Base-by-base conservation (phyloP, 2,329 filamentous ascomycete genomes). In the Fusarium sp. region DNA sequence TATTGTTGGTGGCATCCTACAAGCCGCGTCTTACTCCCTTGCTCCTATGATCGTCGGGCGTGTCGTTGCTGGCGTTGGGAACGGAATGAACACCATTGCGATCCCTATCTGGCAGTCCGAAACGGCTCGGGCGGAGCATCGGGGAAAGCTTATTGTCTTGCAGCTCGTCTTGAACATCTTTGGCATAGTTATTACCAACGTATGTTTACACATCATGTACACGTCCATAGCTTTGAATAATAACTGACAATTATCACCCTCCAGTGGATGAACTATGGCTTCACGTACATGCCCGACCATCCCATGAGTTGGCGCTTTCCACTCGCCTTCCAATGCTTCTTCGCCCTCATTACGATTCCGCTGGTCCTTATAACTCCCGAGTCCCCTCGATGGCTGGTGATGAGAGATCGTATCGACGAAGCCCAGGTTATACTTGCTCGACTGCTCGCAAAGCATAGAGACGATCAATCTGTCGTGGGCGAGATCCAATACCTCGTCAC, bases 341-440 rank as follows among this genome's bases (percentile, higher is more conserved):
- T 60, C n/a, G 41, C 48, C 40, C 23, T 60, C 23, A 13, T 39
- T 9, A 37, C 48, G 2, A 52, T 53, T 7, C 6, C 30, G 2
- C 28, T 52, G 13, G 56, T 60, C 34, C 9, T 28, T 10, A 18
- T 44, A 8, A 39, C 18, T 2, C 48, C 57, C n/a, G 57, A 60
- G 48, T 60, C 57, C 9, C 57, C 57, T 15, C 40, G 57, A 11
- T 54, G 47, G 57, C 41, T 60, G 7, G 43, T 47, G n/a, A 40
- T 48, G 43, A 39, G 16, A 12, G 54, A 57, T 34, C 28, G 43
- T 10, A 12, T 16, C 9, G 39, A 18, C 3, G 43, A 57, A 31
- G 46, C 40, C 16, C 40, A 43, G 18, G 40, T 10, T 11, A 43
- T 43, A 10, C 16, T 18, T 10, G n/a, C n/a, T 9, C 40, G 40